Base-by-base conservation (phyloP, 2,329 filamentous ascomycete species). In the Ceratocystis albifundus region DNA sequence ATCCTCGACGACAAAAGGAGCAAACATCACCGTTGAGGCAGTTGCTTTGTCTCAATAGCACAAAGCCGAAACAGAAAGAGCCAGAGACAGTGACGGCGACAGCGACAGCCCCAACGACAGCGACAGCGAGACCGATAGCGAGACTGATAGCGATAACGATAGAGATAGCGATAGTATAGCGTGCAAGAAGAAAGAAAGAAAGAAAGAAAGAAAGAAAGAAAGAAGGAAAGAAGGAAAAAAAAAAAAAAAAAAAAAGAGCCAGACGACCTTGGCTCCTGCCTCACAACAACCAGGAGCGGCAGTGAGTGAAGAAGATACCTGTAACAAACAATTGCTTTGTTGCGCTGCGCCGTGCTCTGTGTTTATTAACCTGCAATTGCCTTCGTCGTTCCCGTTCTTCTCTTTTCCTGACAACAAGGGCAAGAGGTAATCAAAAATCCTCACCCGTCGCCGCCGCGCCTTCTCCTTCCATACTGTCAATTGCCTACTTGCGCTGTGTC, bases 11-110 rank as follows among this genome's bases (percentile, higher is more conserved):
- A 53, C 22, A 53, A 53, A 53, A 41, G 36, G 36, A 15, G 3
- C 36, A 12, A 48, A 48, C 46, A 48, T 28, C 22, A 22, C 48
- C 25, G 17, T 10, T 28, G 20, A 3, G 25, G 48, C 7, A 53
- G 25, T 53, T 53, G 48, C 48, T 53, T 53, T 15, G 22, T 53
- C 48, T 53, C 48, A n/a, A 53, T 25, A 53, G 48, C 48, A 53
- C 10, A 53, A 10, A 28, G 10, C 48, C 48, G 25, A 53, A 53
- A 53, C 48, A 53, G 48, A 8, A 25, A 22, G 48, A 53, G 48
- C 48, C 20, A 53, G 25, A 53, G 48, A 50, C 7, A 32, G n/a
- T n/a, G n/a, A n/a, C n/a, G n/a, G n/a, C n/a, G n/a, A n/a, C n/a
- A n/a, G n/a, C n/a, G n/a, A n/a, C n/a, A n/a, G n/a, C n/a, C n/a